Conservation (phyloP, 2,329 filamentous ascomycete species). For the Purpureocillium lavendulum region DNA sequence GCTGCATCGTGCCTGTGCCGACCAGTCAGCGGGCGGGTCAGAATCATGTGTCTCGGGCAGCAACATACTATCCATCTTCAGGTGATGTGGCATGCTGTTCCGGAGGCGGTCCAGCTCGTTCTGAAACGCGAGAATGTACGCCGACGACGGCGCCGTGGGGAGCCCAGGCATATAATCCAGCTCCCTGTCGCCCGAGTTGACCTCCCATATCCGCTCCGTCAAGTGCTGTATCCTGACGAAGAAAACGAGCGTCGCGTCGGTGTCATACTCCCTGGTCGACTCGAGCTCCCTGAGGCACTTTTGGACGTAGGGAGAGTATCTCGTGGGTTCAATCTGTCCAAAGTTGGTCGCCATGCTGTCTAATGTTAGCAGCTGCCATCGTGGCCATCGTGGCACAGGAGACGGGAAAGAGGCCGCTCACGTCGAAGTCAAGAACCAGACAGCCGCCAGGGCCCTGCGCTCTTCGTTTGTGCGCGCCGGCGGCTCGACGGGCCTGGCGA, state of each 20-base stretch:
- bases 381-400: not conserved
- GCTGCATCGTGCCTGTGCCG: conserved; percentile 26
- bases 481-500: conserved; percentile 28
- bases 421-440: conserved; percentile 47
- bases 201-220: conserved; percentile 37
- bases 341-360: conserved; percentile 32
- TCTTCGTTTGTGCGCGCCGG: conserved; percentile 40
- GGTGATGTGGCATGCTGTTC: conserved; percentile 21
- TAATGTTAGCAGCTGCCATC: not conserved
- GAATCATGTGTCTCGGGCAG: too few relatives aligned
- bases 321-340: conserved; percentile 36
- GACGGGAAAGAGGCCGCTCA: conserved; percentile 21
- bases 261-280: conserved; percentile 32
- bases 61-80: conserved; percentile 30
- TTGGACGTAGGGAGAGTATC: conserved; percentile 43
- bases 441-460: conserved; percentile 39
- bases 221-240: conserved; percentile 41
- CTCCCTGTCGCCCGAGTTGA: conserved; percentile 25
- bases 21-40: not conserved
- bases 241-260: conserved; percentile 36
- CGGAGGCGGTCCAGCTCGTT: conserved; percentile 34
- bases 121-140: conserved; percentile 37
- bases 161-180: conserved; percentile 24
- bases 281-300: conserved; percentile 40
- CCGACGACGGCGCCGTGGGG: conserved; percentile 31